These are phyloP conservation scores for Salix purpurea DNA, from an alignment of 345 rosid genomes.

Conservation along the genomic window DNA sequence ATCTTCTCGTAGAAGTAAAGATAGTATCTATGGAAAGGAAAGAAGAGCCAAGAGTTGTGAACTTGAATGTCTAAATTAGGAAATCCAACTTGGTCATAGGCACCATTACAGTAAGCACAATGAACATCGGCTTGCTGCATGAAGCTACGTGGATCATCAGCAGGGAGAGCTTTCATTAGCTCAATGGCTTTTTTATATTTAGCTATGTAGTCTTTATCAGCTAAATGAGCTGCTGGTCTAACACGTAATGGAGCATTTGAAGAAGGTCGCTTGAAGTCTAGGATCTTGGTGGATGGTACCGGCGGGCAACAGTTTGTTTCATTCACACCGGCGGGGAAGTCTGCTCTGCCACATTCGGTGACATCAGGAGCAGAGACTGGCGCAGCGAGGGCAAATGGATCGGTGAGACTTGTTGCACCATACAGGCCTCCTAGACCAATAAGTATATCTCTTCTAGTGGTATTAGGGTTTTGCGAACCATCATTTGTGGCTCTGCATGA, in stretches of 20 bases:
- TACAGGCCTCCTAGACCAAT: slow-evolving; percentile 50
- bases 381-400: slow-evolving; percentile 34
- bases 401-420: slow-evolving; percentile 27
- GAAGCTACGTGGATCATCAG: slow-evolving; percentile 54
- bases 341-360: slow-evolving; percentile 39
- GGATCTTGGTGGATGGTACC: slow-evolving; percentile 20
- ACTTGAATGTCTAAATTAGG: slow-evolving; percentile 49
- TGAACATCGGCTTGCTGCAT: slow-evolving; percentile 56
- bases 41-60: slow-evolving; percentile 59
- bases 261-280: slow-evolving; percentile 40
- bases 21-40: slow-evolving; percentile 56
- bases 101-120: slow-evolving; percentile 64
- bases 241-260: slow-evolving; percentile 26
- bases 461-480: slow-evolving; percentile 12
- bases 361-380: slow-evolving; percentile 41
- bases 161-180: slow-evolving; percentile 62
- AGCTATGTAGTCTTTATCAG: slow-evolving; percentile 29
- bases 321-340: slow-evolving; percentile 34
- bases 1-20: slow-evolving; percentile 54
- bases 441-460: slow-evolving; percentile 43
- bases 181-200: slow-evolving; percentile 43
- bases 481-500: slow-evolving; percentile 28
- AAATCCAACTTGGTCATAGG: slow-evolving; percentile 49
- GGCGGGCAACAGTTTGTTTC: slow-evolving; percentile 57
- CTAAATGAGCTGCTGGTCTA: slow-evolving; percentile 51